These are phyloP conservation scores for Podospora bellae-mahoneyi DNA, from an alignment of 495 filamentous ascomycete species.

Conservation along the genomic window DNA sequence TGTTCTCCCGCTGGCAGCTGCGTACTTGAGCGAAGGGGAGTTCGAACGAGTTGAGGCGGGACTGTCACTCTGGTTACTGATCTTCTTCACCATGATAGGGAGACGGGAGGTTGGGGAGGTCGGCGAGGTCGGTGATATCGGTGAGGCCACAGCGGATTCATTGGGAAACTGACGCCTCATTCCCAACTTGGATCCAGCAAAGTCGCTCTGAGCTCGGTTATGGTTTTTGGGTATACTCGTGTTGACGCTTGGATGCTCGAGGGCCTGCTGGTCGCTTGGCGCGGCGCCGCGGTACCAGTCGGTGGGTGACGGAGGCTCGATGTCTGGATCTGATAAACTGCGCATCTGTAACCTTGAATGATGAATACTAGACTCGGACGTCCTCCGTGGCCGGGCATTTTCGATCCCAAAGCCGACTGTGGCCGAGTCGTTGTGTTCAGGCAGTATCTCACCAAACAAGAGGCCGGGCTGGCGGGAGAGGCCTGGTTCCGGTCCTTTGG, in stretches of 20 bases:
- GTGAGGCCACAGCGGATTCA: constrained; percentile 19
- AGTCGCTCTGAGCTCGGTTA: constrained; percentile 49
- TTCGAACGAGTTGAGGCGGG: constrained; percentile 48
- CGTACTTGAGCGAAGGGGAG: constrained; percentile 46
- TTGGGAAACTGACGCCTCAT: constrained; percentile 28
- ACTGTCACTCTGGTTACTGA: constrained; percentile 40
- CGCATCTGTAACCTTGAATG: constrained; percentile 38
- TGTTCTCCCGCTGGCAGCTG: constrained; percentile 37
- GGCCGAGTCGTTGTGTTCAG: constrained; percentile 38
- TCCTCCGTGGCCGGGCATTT: constrained; percentile 36
- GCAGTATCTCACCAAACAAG: constrained; percentile 53
- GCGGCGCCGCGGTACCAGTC: constrained; percentile 50
- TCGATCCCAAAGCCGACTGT: constrained; percentile 51
- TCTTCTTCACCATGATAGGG: constrained; percentile 43
- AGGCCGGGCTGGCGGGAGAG: constrained; percentile 33
- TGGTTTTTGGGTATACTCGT: constrained; percentile 37
- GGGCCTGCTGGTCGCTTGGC: constrained; percentile 29
- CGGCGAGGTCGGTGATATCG: constrained; percentile 31
- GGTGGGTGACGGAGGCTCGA: constrained; percentile 50
- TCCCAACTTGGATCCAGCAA: constrained; percentile 38
- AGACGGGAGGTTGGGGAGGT: constrained; percentile 41
- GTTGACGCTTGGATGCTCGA: constrained; percentile 25
- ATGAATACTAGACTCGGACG: constrained; percentile 47
- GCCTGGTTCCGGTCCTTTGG: constrained; percentile 28
- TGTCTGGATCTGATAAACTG: constrained; percentile 45